A percentile compares a stretch with the other conserved stretches of the same genome.
phyloP scores from a whole-genome alignment of 164 flowering plant species.

The Paratinospora sagittata region DNA sequence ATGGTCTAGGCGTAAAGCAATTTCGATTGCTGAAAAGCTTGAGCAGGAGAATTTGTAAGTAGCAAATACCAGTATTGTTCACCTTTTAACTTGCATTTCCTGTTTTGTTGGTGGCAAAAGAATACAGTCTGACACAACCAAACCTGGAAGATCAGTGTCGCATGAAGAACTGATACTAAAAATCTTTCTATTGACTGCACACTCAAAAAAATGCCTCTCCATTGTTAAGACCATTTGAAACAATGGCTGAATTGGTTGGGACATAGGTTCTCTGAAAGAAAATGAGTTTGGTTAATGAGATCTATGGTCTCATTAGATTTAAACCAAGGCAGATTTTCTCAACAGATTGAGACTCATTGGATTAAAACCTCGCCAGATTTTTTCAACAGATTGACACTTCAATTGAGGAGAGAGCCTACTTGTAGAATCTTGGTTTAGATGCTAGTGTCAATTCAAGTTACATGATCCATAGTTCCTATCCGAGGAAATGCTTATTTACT shows the following conservation, averaged over 20 bases:
- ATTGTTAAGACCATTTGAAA: neutral
- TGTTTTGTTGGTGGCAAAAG: neutral
- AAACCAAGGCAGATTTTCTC: neutral
- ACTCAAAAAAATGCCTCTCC: neutral
- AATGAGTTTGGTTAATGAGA: neutral
- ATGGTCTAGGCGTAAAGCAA: constrained; percentile 80
- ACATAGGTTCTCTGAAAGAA: neutral
- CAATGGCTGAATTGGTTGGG: neutral
- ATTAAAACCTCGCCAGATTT: neutral
- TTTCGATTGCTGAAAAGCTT: constrained; percentile 92
- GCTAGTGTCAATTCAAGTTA: too few species aligned
- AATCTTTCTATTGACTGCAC: neutral
- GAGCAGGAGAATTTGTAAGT: constrained; percentile 93
- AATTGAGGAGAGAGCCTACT: neutral
- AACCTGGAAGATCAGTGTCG: neutral
- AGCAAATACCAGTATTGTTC: neutral
- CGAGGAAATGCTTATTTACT: too few species aligned
- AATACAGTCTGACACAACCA: too few species aligned
- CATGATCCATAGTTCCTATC: too few species aligned
- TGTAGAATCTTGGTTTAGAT: too few species aligned
- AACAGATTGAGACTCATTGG: neutral
- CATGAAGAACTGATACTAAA: neutral
- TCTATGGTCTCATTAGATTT: neutral
- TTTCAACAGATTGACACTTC: neutral
- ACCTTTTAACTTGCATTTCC: neutral